These are phyloP conservation scores for Triangularia setosa DNA, from an alignment of 2,329 filamentous ascomycete genomes.

Conservation along the genomic window DNA sequence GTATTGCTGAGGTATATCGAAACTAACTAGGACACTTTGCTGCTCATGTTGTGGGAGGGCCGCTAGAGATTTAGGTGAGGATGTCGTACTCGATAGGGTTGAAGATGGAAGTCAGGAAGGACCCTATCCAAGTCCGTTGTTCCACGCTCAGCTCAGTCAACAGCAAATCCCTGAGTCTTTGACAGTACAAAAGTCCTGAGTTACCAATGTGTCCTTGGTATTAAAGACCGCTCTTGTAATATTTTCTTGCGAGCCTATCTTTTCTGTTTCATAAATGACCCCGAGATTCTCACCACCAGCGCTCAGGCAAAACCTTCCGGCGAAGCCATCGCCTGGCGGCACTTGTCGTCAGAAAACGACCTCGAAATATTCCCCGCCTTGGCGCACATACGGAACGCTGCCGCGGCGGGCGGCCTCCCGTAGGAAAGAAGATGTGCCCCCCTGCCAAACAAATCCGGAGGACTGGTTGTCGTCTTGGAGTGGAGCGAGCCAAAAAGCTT, in stretches of 20 bases:
- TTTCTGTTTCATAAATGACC: no score
- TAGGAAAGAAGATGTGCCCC: neutral
- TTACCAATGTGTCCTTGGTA: neutral
- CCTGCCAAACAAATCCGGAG: neutral
- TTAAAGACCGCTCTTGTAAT: neutral
- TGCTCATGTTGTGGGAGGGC: neutral
- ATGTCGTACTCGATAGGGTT: no score
- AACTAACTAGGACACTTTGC: neutral
- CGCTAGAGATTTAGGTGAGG: no score
- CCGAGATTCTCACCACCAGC: no score
- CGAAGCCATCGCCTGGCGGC: neutral
- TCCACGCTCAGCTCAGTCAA: neutral
- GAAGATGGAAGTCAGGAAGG: neutral
- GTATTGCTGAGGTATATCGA: neutral
- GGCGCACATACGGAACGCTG: neutral
- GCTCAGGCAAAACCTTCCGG: no score
- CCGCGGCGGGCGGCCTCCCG: neutral
- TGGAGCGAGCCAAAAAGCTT: slow-evolving; percentile 2
- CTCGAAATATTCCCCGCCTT: neutral
- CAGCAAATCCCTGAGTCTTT: neutral
- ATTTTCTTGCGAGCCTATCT: no score
- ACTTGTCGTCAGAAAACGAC: neutral
- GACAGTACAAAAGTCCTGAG: neutral
- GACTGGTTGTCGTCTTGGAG: neutral
- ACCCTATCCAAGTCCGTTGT: neutral